Evolutionary conservation across 2,329 filamentous ascomycete species (phyloP).

Genomic region (Colletotrichum camelliae): DNA sequence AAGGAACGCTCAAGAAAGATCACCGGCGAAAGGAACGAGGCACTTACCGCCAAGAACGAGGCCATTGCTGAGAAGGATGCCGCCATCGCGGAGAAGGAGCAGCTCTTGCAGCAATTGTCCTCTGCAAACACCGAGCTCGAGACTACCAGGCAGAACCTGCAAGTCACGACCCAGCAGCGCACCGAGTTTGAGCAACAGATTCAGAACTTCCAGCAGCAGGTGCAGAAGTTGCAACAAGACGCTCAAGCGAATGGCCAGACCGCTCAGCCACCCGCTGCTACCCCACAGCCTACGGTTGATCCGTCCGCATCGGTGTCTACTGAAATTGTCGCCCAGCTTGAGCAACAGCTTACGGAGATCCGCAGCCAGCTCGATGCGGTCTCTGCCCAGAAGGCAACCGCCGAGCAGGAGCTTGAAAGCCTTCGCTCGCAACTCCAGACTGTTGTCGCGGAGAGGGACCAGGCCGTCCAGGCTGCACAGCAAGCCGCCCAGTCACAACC

Average conservation of each 20-base stretch:
- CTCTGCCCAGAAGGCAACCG: slow-evolving; percentile 69
- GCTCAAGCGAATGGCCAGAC: slow-evolving; percentile 35
- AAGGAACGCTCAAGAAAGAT: slow-evolving; percentile 65
- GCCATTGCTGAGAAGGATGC: slow-evolving; percentile 56
- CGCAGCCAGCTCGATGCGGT: slow-evolving; percentile 70
- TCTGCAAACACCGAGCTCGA: slow-evolving; percentile 61
- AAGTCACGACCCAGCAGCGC: slow-evolving; percentile 36
- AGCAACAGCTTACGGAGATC: slow-evolving; percentile 53
- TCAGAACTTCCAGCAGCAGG: slow-evolving; percentile 46
- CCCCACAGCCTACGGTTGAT: slow-evolving; percentile 36
- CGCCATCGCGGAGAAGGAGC: slow-evolving; percentile 58
- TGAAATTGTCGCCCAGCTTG: slow-evolving; percentile 53
- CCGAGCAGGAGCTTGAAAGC: slow-evolving; percentile 67
- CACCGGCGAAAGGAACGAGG: slow-evolving; percentile 58
- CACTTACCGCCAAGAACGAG: slow-evolving; percentile 55
- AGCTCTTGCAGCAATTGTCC: slow-evolving; percentile 56
- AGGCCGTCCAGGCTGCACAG: slow-evolving; percentile 50
- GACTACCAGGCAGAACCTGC: slow-evolving; percentile 42
- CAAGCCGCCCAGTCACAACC: slow-evolving; percentile 24
- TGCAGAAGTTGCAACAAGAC: slow-evolving; percentile 43
- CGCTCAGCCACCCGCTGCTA: slow-evolving; percentile 40
- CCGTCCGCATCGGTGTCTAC: slow-evolving; percentile 45
- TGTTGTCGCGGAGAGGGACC: slow-evolving; percentile 68
- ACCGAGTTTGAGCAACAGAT: slow-evolving; percentile 47
- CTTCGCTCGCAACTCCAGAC: slow-evolving; percentile 65